phyloP scores from a whole-genome alignment of 2,329 filamentous ascomycete genomes.

The Ramularia collo-cygni region DNA sequence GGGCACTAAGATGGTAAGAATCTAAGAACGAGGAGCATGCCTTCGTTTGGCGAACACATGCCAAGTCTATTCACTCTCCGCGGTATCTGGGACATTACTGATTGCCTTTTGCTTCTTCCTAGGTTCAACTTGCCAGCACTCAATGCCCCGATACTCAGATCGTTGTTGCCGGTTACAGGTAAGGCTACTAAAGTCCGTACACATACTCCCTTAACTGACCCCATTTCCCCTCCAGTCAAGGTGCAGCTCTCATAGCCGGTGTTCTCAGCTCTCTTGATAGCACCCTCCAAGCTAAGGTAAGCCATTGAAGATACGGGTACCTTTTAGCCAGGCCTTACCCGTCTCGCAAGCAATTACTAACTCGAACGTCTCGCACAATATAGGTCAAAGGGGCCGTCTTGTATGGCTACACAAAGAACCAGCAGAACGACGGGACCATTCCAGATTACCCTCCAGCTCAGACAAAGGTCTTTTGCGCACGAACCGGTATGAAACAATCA shows the following conservation, averaged over 20 bases:
- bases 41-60: no score
- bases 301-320: no score
- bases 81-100: no score
- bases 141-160: slow-evolving; percentile 12
- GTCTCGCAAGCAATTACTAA: no score
- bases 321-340: no score
- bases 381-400: slow-evolving; percentile 34
- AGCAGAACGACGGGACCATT: slow-evolving; percentile 32
- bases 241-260: slow-evolving; percentile 33
- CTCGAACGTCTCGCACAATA: slow-evolving; percentile 6
- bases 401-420: slow-evolving; percentile 37
- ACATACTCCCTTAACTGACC: background rate
- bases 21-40: no score
- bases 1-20: slow-evolving; percentile 4
- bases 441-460: slow-evolving; percentile 28
- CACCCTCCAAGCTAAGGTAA: slow-evolving; percentile 10
- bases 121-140: slow-evolving; percentile 9
- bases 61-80: no score
- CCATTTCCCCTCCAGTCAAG: slow-evolving; percentile 31
- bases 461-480: slow-evolving; percentile 32
- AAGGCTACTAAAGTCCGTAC: background rate
- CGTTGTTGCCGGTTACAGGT: slow-evolving; percentile 9
- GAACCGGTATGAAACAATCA: no score
- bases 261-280: slow-evolving; percentile 27
- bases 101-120: no score